A percentile compares a stretch with the other conserved stretches of the same genome.
These are phyloP conservation scores for Coccomyxa sp. DNA, from an alignment of 139 green algal species.

Conservation along the genomic window DNA sequence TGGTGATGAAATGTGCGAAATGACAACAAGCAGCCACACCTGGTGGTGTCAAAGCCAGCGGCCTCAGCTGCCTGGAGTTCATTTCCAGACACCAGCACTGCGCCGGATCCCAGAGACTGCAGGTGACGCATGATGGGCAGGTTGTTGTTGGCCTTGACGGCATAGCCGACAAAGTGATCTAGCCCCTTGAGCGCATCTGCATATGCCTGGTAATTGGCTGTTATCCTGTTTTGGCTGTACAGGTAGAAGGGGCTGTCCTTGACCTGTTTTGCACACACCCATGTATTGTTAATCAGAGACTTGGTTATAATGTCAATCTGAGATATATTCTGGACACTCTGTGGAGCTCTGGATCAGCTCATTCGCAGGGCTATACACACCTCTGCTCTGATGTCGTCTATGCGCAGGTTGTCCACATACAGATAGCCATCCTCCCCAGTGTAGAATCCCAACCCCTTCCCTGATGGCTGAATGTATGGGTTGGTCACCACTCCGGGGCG, in stretches of 20 bases:
- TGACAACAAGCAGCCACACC: slow-evolving; percentile 22
- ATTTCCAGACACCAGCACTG: slow-evolving; percentile 94
- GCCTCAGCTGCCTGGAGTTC: slow-evolving; percentile 84
- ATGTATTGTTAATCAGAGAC: too few species aligned
- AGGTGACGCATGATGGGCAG: slow-evolving; percentile 85
- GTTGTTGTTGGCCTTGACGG: slow-evolving; percentile 99
- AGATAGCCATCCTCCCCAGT: slow-evolving; percentile 86
- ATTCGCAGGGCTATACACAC: slow-evolving; percentile 15
- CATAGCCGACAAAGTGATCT: slow-evolving; percentile 90
- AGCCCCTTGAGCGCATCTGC: slow-evolving; percentile 75
- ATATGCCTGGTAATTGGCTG: slow-evolving; percentile 81
- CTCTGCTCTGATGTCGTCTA: slow-evolving; percentile 78
- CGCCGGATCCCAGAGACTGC: slow-evolving; percentile 66
- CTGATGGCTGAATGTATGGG: slow-evolving; percentile 47
- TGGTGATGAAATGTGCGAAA: neutral
- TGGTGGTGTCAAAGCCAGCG: slow-evolving; percentile 87
- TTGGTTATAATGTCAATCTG: neutral
- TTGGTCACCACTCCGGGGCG: neutral
- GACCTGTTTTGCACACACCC: slow-evolving; percentile 22
- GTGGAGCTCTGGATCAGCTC: neutral
- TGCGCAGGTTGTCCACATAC: slow-evolving; percentile 82
- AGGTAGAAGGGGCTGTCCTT: slow-evolving; percentile 87
- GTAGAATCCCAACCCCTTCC: slow-evolving; percentile 71
- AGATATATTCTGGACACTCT: neutral
- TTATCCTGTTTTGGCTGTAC: slow-evolving; percentile 77